A percentile compares a stretch with the other conserved stretches of the same genome.
Conservation (phyloP, 2,329 filamentous ascomycete genomes). For the Colletotrichum sp. region DNA sequence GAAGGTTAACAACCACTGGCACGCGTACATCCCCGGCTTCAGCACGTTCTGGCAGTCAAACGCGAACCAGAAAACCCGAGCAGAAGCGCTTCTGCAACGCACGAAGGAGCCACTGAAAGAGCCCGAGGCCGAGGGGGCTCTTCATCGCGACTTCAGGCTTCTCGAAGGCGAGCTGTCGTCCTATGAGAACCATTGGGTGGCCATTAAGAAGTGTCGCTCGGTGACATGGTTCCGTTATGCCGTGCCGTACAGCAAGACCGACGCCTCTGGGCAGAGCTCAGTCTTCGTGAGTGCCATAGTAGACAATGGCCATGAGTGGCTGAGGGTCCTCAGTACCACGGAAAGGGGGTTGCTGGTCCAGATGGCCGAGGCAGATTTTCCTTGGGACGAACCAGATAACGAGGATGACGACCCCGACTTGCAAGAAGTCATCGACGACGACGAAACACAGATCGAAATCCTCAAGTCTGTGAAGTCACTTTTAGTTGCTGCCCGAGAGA, state of each 20-base stretch:
- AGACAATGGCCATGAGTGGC: constrained; percentile 40
- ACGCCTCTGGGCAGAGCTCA: neutral
- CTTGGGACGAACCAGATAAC: constrained; percentile 36
- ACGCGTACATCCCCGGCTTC: constrained; percentile 11
- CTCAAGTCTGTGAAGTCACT: constrained; percentile 34
- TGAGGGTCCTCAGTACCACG: constrained; percentile 36
- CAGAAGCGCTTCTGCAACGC: neutral
- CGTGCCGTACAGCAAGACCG: neutral
- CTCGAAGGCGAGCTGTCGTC: constrained; percentile 2
- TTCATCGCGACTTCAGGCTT: constrained; percentile 3
- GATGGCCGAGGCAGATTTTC: constrained; percentile 44
- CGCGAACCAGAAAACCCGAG: neutral
- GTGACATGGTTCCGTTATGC: constrained; percentile 12
- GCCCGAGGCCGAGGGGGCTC: neutral
- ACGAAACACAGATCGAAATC: constrained; percentile 30
- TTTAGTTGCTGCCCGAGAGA: constrained; percentile 38
- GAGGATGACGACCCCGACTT: constrained; percentile 27
- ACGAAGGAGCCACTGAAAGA: neutral
- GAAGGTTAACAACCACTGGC: constrained; percentile 12
- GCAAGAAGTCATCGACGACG: constrained; percentile 39
- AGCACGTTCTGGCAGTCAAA: constrained; percentile 14
- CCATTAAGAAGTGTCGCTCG: constrained; percentile 11
- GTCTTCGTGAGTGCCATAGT: constrained; percentile 24
- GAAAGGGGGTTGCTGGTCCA: constrained; percentile 37
- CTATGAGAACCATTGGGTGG: constrained; percentile 11